Base-by-base conservation (phyloP, 495 filamentous ascomycete species). In the Xylaria grammica region DNA sequence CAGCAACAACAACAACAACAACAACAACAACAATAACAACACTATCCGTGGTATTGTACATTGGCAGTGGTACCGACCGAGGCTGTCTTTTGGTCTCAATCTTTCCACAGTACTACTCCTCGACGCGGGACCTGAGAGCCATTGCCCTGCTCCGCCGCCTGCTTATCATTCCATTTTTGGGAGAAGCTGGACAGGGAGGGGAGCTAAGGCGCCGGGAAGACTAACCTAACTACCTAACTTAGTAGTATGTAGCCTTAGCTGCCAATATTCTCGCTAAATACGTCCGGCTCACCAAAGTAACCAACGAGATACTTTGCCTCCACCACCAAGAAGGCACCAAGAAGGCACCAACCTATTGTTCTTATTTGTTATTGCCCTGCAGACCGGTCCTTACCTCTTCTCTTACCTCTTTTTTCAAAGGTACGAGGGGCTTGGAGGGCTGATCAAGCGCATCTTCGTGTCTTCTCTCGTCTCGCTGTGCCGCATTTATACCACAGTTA, bases 381-480 rank as follows among this genome's bases (percentile, higher is more conserved):
- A 32, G 30, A 19, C 27, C 51, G 51, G 29, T 19, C 36, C 51
- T 19, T 54, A 38, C 32, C 51, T 30, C 51, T 54, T 7, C 26
- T 24, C 20, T 19, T 24, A 11, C 38, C 45, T 29, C 54, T 20
- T 20, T 26, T 40, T 24, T 44, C 27, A 24, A 55, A 40, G 53
- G 22, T 44, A 48, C 60, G 60, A 63, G 56, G 48, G 40, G 56
- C 56, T 17, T 42, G 51, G 51, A 54, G 24, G 27, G 51, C 32
- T 52, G 60, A 63, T 55, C 24, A 53, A 55, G 60, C 42, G 60
- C 44, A 42, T 48, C 51, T 34, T 54, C 50, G 50, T 48, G 29
- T 55, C 29, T 36, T 54, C 50, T 38, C 48, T 52, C 51, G 50
- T 53, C 60, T 44, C 19, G 60, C 27, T 48, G 55, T 55, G 48